Conservation (phyloP, 768 basidiomycete species). For the Podaxis mareebaensis region DNA sequence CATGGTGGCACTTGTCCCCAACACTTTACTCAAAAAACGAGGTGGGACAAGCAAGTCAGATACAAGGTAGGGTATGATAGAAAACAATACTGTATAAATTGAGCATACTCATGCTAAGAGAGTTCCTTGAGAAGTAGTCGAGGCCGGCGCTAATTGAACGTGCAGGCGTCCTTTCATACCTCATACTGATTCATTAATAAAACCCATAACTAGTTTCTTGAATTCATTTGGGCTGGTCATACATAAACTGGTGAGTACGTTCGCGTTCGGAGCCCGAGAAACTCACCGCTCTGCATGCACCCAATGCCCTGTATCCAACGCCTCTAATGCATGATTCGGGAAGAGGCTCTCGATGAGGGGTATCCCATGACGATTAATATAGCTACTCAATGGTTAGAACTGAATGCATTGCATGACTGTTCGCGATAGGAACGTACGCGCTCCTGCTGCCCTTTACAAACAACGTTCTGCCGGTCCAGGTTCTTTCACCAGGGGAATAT, state of each 20-base stretch:
- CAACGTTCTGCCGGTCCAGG: conserved; percentile 63
- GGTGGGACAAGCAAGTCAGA: too few relatives aligned
- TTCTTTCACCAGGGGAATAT: conserved; percentile 54
- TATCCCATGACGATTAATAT: conserved; percentile 74
- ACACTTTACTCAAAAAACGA: too few relatives aligned
- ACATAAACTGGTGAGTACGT: not conserved
- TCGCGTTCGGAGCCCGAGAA: not conserved
- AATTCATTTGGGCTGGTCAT: conserved; percentile 66
- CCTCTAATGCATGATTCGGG: conserved; percentile 64
- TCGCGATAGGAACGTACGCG: conserved; percentile 38
- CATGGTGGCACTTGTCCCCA: too few relatives aligned
- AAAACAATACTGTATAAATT: too few relatives aligned
- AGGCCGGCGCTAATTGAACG: too few relatives aligned
- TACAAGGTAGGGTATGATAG: too few relatives aligned
- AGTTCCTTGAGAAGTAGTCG: too few relatives aligned
- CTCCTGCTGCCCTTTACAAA: conserved; percentile 80
- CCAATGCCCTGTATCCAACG: conserved; percentile 84
- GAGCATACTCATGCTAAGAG: too few relatives aligned
- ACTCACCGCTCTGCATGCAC: conserved; percentile 44
- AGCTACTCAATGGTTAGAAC: conserved; percentile 39
- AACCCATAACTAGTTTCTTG: conserved; percentile 34
- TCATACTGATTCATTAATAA: conserved; percentile 15
- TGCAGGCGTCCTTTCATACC: too few relatives aligned
- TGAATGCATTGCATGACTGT: not conserved
- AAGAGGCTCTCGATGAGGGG: conserved; percentile 68